Base-by-base conservation (phyloP, 179 eudicot genomes). In the Silene coronaria region DNA sequence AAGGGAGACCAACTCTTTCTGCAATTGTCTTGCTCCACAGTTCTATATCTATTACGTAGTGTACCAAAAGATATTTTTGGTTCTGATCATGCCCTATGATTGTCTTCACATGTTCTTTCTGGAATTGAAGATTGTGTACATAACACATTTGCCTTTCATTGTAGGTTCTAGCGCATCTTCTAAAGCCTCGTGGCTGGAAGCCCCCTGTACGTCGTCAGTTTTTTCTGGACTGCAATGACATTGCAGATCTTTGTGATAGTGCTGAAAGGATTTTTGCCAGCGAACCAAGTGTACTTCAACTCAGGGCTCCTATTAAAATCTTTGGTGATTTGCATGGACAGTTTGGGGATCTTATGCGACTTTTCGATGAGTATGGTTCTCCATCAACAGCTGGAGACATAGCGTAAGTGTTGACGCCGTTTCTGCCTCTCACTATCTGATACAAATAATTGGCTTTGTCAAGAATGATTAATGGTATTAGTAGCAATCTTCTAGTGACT, bases 271-370 rank as follows among this genome's bases (percentile, higher is more conserved):
- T 96, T 67, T 91, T 96, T 87, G 81, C 94, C 38, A 88, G 89
- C 85, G 99, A 96, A 79, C 99, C 98, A 34, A 96, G 89, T 82
- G 99, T 96, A 72, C 78, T 96, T 76, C 92, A 96, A 80, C 96
- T 96, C n/a, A 90, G 84, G 81, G 99, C 99, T 80, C 99, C 99
- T 75, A 91, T 96, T 45, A 96, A 96, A 86, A 93, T 96, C 63
- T 96, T 96, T 83, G 99, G 99, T 82, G 99, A 96, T 89, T 85
- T 96, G 81, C 99, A 96, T 71, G 99, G 99, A 70, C 99, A 96
- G 67, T 96, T 96, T 82, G 99, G 99, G 75, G 99, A 96, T 84
- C 98, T 96, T 57, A 96, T 96, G 99, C 88, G 99, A 73, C 91
- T 96, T 34, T 96, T 96, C 81, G 99, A 96, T 79, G 98, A 96